Evolutionary conservation across 768 basidiomycete species (phyloP).

Genomic region (Tricholomella constricta): DNA sequence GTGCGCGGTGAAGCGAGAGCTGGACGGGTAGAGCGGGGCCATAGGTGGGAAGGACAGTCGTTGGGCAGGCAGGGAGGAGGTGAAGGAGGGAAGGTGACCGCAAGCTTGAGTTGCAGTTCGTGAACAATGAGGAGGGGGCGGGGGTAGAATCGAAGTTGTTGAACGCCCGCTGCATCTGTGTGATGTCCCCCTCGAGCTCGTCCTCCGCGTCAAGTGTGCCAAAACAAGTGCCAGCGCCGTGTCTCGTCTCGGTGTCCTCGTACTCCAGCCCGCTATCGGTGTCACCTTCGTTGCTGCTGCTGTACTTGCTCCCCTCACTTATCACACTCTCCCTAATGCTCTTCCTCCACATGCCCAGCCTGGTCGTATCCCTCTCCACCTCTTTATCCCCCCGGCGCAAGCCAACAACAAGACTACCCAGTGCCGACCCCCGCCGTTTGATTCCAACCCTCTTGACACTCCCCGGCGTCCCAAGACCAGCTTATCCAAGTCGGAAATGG

Average conservation of each 20-base stretch:
- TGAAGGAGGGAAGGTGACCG: neutral
- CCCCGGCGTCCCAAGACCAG: neutral
- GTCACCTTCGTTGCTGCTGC: conserved; percentile 14
- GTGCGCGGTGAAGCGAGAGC: conserved; percentile 4
- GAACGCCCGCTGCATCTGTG: conserved; percentile 5
- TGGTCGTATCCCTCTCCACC: neutral
- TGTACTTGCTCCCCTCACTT: conserved; percentile 23
- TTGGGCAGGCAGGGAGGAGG: neutral
- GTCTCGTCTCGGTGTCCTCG: conserved; percentile 21
- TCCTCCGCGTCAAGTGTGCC: too few species aligned
- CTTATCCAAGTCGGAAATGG: conserved; percentile 23
- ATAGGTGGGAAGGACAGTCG: conserved; percentile 20
- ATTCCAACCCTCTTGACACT: neutral
- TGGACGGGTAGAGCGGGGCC: conserved; percentile 23
- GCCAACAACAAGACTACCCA: too few species aligned
- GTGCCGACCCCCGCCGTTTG: neutral
- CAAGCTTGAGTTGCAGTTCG: neutral
- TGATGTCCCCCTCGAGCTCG: conserved; percentile 13
- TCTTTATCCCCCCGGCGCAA: neutral
- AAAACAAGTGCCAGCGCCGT: conserved; percentile 3
- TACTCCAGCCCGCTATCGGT: conserved; percentile 14
- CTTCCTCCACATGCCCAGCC: conserved; percentile 1
- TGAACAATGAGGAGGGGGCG: neutral
- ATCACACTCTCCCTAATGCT: conserved; percentile 24
- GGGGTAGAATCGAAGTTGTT: neutral